Percentiles rank a stretch among this genome's conserved stretches.
These are phyloP conservation scores for Aspergillus sp. DNA, from an alignment of 2,329 filamentous ascomycete species.

Conservation along the genomic window DNA sequence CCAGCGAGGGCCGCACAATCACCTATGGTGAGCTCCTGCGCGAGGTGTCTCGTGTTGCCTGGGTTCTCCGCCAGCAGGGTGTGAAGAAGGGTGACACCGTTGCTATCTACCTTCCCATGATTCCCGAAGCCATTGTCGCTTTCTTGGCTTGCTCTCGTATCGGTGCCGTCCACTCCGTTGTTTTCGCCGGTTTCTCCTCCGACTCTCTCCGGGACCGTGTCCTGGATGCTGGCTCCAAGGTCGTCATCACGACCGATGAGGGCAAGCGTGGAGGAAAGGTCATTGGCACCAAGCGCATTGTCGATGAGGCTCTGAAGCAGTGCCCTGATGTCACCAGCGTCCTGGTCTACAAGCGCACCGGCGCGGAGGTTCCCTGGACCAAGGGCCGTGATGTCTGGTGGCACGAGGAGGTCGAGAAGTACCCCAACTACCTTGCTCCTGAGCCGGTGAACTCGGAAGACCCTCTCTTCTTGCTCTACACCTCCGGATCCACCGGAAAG, in stretches of 20 bases:
- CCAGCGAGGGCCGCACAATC: slow-evolving; percentile 80
- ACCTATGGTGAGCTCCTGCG: slow-evolving; percentile 91
- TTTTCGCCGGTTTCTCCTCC: slow-evolving; percentile 96
- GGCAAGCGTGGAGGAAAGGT: slow-evolving; percentile 96
- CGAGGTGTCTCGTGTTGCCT: slow-evolving; percentile 84
- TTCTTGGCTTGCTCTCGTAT: slow-evolving; percentile 91
- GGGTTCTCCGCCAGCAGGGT: slow-evolving; percentile 90
- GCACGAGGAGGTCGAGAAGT: slow-evolving; percentile 98
- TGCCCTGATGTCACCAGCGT: slow-evolving; percentile 84
- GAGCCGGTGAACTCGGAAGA: slow-evolving; percentile 92
- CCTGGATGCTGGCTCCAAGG: slow-evolving; percentile 83
- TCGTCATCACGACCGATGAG: slow-evolving; percentile 96
- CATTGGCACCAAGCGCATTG: slow-evolving; percentile 98
- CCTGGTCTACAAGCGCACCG: slow-evolving; percentile 93
- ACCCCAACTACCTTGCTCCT: slow-evolving; percentile 86
- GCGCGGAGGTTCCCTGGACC: slow-evolving; percentile 88
- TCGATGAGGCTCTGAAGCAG: slow-evolving; percentile 95
- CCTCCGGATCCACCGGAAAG: slow-evolving; percentile 95
- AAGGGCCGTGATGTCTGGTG: slow-evolving; percentile 91
- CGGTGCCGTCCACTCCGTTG: slow-evolving; percentile 93
- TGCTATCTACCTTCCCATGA: slow-evolving; percentile 97
- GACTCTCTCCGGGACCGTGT: slow-evolving; percentile 96
- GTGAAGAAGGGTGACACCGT: slow-evolving; percentile 97
- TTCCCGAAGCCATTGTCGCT: slow-evolving; percentile 89
- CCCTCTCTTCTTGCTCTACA: slow-evolving; percentile 96